Percentiles rank a stretch among this genome's conserved stretches.
Evolutionary conservation across 331 rosid species (phyloP).

Genomic region (Pyrus hybrid): DNA sequence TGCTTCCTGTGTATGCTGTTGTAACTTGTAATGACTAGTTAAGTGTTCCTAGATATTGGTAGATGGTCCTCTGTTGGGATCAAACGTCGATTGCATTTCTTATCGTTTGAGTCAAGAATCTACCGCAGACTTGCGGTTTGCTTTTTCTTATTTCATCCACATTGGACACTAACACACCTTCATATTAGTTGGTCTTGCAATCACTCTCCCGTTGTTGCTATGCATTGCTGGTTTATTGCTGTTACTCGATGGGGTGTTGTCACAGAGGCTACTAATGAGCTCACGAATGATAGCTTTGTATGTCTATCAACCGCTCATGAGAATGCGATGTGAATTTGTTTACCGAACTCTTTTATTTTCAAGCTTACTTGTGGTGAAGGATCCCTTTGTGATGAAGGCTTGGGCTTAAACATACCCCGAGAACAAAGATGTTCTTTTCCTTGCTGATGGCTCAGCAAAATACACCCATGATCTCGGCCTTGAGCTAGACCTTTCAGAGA

Average conservation of each 20-base stretch:
- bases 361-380: constrained; percentile 31
- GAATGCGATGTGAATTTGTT: not conserved
- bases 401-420: constrained; percentile 82
- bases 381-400: constrained; percentile 85
- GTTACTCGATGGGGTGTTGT: not conserved
- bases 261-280: too few relatives aligned
- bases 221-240: not conserved
- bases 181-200: not conserved
- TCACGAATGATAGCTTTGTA: not conserved
- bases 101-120: not conserved
- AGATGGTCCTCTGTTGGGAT: not conserved
- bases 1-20: not conserved
- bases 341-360: not conserved
- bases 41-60: not conserved
- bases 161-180: not conserved
- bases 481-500: constrained; percentile 82
- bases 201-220: not conserved
- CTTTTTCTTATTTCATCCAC: not conserved
- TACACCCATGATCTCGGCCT: constrained; percentile 73
- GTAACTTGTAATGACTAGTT: not conserved
- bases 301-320: not conserved
- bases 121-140: not conserved
- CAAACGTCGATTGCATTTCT: not conserved
- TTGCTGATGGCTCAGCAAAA: constrained; percentile 87
- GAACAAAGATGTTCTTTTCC: constrained; percentile 82